Base-by-base conservation (phyloP, 179 eudicot species). In the Patellifolia procumbens region DNA sequence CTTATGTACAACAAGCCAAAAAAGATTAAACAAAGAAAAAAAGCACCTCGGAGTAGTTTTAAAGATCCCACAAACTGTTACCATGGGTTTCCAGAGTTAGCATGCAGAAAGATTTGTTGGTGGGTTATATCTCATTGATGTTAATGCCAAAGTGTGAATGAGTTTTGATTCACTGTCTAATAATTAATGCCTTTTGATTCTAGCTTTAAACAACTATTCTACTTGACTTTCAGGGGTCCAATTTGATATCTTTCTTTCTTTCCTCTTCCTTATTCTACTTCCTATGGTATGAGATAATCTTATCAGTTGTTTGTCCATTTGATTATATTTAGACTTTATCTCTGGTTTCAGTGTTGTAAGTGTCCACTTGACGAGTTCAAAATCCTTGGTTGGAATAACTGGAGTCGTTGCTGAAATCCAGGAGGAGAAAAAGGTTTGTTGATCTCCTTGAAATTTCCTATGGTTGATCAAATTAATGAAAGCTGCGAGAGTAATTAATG, bases 341-440 rank as follows among this genome's bases (percentile, higher is more conserved):
- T 37, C 16, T 39, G 68, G 16, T 80, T 86, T 83, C 89, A 92
- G 98, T 78, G 98, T 94, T 62, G 32, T 90, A 75, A 90, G 97
- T 76, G 97, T 92, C 72, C 95, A 92, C 73, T 81, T 94, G 83
- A 94, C 98, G 72, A 94, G 98, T 79, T 91, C 98, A 61, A 94
- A 94, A 89, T 94, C 98, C 72, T 74, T 91, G 85, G 95, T 91
- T 81, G 98, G 98, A 80, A 89, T 94, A 72, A 64, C 93, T 79
- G 97, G 97, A 64, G 92, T 87, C 67, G 83, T 89, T 60, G 87
- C 97, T 31, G 97, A 92, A 81, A 94, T 92, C 72, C 98, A 94
- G 82, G 89, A 76, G 81, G 98, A 92, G 88, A 94, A 94, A 81
- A 94, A 92, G 97, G 98, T 93, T 70, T 45, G 83, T 73, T 51